Evolutionary conservation across 2,329 filamentous ascomycete genomes (phyloP), one percentile per base, ranked within the genome.

Genomic region (Lomentospora prolificans): DNA sequence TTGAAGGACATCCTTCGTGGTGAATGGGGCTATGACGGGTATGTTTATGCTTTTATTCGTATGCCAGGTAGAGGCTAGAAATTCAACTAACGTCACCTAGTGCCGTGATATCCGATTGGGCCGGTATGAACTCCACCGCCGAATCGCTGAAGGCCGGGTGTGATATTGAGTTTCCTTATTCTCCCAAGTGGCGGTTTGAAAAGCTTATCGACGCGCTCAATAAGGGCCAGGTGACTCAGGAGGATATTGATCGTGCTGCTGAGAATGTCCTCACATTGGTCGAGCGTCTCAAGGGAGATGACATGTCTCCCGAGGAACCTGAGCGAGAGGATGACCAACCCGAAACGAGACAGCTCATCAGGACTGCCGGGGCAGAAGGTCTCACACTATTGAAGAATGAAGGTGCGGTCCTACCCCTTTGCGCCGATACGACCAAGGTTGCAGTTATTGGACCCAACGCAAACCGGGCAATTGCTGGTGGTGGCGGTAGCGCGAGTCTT

Each of bases 371-470:
- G 0, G 75, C 76, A 2, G 80, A 86, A 64, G 83, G 84, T 0
- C 65, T 87, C 31, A 84, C 81, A 0, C 69, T 87, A 4, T 68
- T 87, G 56, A 87, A 86, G 65, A 86, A 86, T 56, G 76, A 84
- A 55, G 72, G 75, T 1, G 67, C 65, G 2, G 67, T 84, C n/a
- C 70, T 87, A 6, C 84, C 84, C 0, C 77, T 86, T 57, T 73
- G 76, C 58, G 67, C 73, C 5, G 72, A 72, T 25, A 77, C 76
- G 14, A 75, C 75, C 57, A 85, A 77, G 64, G 76, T 87, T 57
- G 84, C 83, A 3, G 75, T 86, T 57, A 85, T 87, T 53, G 84
- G 84, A 0, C 83, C 83, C 1, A 86, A 87, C 59, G 82, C 82
- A 19, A 84, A 85, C 64, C 72, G 82, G 55, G 79, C 83, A 0